phyloP scores from a whole-genome alignment of 2,329 filamentous ascomycete genomes.

The Talaromyces verruculosus region DNA sequence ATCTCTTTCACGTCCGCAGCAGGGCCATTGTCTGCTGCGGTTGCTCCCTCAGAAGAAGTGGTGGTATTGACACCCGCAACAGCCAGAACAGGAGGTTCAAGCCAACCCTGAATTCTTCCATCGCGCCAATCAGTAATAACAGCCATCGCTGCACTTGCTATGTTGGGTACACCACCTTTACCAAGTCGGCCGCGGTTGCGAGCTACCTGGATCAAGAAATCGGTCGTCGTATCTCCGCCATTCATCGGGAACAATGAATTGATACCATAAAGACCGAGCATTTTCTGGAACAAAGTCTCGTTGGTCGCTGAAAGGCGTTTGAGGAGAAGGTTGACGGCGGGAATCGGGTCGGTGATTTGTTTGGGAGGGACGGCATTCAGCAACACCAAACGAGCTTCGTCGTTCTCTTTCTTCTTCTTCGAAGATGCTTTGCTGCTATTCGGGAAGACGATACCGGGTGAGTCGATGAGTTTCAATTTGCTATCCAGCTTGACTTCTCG shows the following conservation, averaged over 20 bases:
- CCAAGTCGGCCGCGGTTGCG: slow-evolving; percentile 87
- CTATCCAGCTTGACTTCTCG: slow-evolving; percentile 91
- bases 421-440: slow-evolving; percentile 58
- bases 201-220: slow-evolving; percentile 93
- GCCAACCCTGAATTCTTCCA: slow-evolving; percentile 90
- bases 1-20: slow-evolving; percentile 75
- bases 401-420: slow-evolving; percentile 63
- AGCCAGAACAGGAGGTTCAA: slow-evolving; percentile 68
- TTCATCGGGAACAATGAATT: slow-evolving; percentile 68
- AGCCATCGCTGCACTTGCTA: slow-evolving; percentile 82
- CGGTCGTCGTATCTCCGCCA: slow-evolving; percentile 75
- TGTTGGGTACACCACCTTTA: slow-evolving; percentile 84
- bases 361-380: slow-evolving; percentile 91
- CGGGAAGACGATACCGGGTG: slow-evolving; percentile 91
- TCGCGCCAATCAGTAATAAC: slow-evolving; percentile 97
- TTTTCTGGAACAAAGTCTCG: slow-evolving; percentile 68
- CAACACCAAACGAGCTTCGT: slow-evolving; percentile 77
- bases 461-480: slow-evolving; percentile 90
- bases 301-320: slow-evolving; percentile 72
- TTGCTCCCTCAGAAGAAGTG: slow-evolving; percentile 27
- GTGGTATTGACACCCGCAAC: slow-evolving; percentile 55
- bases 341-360: slow-evolving; percentile 88
- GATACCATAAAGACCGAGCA: slow-evolving; percentile 81
- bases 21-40: slow-evolving; percentile 20
- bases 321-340: slow-evolving; percentile 81